phyloP scores from a whole-genome alignment of 208 protist genomes.

The Trypanosoma avium region DNA sequence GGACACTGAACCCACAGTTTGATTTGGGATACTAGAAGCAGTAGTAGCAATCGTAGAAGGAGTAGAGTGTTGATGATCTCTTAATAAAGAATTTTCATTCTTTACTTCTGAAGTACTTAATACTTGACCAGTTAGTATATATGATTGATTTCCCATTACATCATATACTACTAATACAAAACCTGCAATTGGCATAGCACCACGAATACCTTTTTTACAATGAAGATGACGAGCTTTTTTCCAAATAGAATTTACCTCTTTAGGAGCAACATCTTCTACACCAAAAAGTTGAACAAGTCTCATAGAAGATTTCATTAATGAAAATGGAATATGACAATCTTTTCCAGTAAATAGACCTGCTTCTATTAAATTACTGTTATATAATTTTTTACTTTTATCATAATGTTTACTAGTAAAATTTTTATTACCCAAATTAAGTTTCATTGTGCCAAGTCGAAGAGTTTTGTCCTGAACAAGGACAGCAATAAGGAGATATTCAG shows the following conservation, averaged over 20 bases:
- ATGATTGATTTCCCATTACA: slow-evolving; percentile 43
- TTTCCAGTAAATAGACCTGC: slow-evolving; percentile 36
- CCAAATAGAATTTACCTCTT: slow-evolving; percentile 9
- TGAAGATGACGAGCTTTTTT: slow-evolving; percentile 24
- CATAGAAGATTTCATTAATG: slow-evolving; percentile 75
- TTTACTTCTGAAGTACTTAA: slow-evolving; percentile 21
- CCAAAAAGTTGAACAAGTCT: slow-evolving; percentile 78
- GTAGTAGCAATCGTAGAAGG: neutral
- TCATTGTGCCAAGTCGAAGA: slow-evolving; percentile 52
- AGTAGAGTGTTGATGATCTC: neutral
- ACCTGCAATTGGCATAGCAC: slow-evolving; percentile 32
- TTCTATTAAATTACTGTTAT: slow-evolving; percentile 18
- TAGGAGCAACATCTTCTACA: slow-evolving; percentile 42
- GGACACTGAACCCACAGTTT: no score
- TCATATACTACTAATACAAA: slow-evolving; percentile 64
- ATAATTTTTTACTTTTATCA: neutral
- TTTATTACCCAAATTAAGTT: slow-evolving; percentile 28
- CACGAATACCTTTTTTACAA: slow-evolving; percentile 12
- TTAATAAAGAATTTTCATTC: neutral
- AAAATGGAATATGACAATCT: slow-evolving; percentile 54
- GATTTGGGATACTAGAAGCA: no score
- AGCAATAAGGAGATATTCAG: slow-evolving; percentile 56
- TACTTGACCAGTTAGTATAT: slow-evolving; percentile 30
- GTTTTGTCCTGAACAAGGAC: slow-evolving; percentile 79
- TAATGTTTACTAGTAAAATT: neutral